Evolutionary conservation across 257 asterid species (phyloP).

Genomic region (Salvia splendens): DNA sequence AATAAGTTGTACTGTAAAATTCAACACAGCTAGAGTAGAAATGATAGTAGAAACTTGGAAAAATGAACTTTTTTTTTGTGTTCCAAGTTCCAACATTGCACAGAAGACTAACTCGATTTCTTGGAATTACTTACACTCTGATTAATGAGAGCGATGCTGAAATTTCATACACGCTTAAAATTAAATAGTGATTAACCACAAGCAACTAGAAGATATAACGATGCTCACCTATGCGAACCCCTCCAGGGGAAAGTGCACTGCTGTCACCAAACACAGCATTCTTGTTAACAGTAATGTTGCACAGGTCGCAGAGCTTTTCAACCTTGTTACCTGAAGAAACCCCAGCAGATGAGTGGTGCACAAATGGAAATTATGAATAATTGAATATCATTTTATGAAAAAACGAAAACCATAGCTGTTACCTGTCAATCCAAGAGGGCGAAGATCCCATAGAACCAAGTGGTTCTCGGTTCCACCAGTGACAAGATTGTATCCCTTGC

Average conservation of each 20-base stretch:
- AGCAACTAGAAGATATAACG: slow-evolving; percentile 2
- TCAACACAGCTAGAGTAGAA: background rate
- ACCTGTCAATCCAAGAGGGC: slow-evolving; percentile 98
- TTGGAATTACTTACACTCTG: slow-evolving; percentile 1
- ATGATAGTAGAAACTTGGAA: background rate
- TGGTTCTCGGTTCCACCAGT: slow-evolving; percentile 96
- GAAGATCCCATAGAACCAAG: slow-evolving; percentile 98
- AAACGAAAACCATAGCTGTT: background rate
- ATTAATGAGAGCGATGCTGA: too few species aligned
- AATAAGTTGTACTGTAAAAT: background rate
- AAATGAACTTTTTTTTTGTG: background rate
- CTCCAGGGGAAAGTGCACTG: slow-evolving; percentile 98
- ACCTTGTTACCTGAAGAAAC: slow-evolving; percentile 78
- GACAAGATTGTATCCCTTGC: slow-evolving; percentile 83
- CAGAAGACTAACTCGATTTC: background rate
- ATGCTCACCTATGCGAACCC: slow-evolving; percentile 92
- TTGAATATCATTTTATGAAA: background rate
- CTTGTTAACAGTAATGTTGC: slow-evolving; percentile 94
- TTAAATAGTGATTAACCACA: background rate
- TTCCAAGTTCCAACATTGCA: background rate
- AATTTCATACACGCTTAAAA: background rate
- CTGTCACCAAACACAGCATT: slow-evolving; percentile 99
- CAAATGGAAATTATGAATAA: background rate
- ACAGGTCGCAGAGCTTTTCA: slow-evolving; percentile 91
- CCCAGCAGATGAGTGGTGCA: slow-evolving; percentile 1